Percentiles rank a stretch among this genome's conserved stretches.
Conservation (phyloP, 2,329 filamentous ascomycete genomes). For the Fusarium sambucinum region DNA sequence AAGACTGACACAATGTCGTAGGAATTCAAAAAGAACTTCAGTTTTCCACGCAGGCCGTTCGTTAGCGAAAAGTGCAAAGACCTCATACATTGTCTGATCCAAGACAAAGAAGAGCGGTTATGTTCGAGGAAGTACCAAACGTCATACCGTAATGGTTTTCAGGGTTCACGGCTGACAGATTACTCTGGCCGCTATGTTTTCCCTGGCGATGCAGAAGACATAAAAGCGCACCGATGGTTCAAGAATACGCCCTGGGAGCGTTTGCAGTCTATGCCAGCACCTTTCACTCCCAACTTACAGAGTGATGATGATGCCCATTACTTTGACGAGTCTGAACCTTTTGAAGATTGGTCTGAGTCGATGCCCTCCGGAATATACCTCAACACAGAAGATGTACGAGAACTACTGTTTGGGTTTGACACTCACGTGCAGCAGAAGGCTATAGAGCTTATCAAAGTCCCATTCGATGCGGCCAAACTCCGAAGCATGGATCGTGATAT, state of each 20-base stretch:
- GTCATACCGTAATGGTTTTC: slow-evolving; percentile 64
- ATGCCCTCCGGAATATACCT: slow-evolving; percentile 52
- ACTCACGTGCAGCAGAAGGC: slow-evolving; percentile 59
- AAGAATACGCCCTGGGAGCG: slow-evolving; percentile 80
- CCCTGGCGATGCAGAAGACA: slow-evolving; percentile 85
- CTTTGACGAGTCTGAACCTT: slow-evolving; percentile 84
- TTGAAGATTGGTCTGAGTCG: slow-evolving; percentile 72
- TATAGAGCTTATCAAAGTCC: slow-evolving; percentile 59
- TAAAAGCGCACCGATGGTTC: slow-evolving; percentile 92
- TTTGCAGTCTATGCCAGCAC: slow-evolving; percentile 77
- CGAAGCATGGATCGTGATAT: slow-evolving; percentile 64
- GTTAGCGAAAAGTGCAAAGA: slow-evolving; percentile 81
- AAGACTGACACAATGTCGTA: slow-evolving; percentile 50
- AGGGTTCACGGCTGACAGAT: slow-evolving; percentile 41
- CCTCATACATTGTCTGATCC: slow-evolving; percentile 78
- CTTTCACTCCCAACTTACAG: slow-evolving; percentile 81
- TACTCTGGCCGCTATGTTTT: slow-evolving; percentile 74
- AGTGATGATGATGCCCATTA: slow-evolving; percentile 83
- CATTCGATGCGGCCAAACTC: slow-evolving; percentile 63
- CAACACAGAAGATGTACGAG: slow-evolving; percentile 50
- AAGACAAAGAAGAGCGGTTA: slow-evolving; percentile 79
- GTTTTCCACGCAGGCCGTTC: slow-evolving; percentile 74
- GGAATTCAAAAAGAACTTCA: slow-evolving; percentile 77
- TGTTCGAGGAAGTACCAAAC: slow-evolving; percentile 80
- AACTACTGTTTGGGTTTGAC: slow-evolving; percentile 55